A percentile compares a stretch with the other conserved stretches of the same genome.
Evolutionary conservation across 768 basidiomycete genomes (phyloP).

Genomic region (Boletus barrowsii): DNA sequence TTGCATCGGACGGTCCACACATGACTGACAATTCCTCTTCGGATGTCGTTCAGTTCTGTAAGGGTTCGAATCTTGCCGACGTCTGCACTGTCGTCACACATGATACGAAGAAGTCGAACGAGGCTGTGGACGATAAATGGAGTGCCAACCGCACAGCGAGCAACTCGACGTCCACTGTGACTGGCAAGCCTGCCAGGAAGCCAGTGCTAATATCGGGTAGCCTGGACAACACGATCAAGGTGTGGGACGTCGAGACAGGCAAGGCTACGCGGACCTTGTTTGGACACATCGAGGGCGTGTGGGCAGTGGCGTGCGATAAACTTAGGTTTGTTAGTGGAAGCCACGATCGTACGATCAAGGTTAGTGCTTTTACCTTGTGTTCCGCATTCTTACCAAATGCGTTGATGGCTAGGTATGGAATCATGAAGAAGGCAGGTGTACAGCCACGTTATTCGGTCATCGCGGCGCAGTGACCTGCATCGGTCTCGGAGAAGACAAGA

Average conservation of each 20-base stretch:
- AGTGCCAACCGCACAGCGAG: constrained; percentile 3
- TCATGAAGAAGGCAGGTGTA: constrained; percentile 82
- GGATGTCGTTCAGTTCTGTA: constrained; percentile 15
- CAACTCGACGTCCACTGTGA: constrained; percentile 5
- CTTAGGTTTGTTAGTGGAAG: constrained; percentile 89
- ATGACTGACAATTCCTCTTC: constrained; percentile 13
- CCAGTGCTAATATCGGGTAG: constrained; percentile 85
- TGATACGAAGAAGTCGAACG: constrained; percentile 10
- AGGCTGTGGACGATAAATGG: constrained; percentile 13
- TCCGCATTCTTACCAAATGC: constrained; percentile 1
- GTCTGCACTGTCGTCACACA: constrained; percentile 32
- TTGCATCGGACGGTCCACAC: constrained; percentile 7
- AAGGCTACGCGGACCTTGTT: constrained; percentile 80
- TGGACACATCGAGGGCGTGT: constrained; percentile 98
- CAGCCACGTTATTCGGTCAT: constrained; percentile 89
- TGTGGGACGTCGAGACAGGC: constrained; percentile 93
- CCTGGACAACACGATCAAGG: constrained; percentile 91
- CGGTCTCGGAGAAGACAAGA: constrained; percentile 89
- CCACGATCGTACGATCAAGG: constrained; percentile 97
- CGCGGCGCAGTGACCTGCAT: constrained; percentile 91
- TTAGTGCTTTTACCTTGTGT: constrained; percentile 32
- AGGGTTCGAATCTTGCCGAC: constrained; percentile 15
- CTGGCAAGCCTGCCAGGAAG: constrained; percentile 37
- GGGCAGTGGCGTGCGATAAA: constrained; percentile 92
- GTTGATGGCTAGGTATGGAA: constrained; percentile 74